Evolutionary conservation across 768 basidiomycete genomes (phyloP).

Genomic region (Crassisporium funariophilum): DNA sequence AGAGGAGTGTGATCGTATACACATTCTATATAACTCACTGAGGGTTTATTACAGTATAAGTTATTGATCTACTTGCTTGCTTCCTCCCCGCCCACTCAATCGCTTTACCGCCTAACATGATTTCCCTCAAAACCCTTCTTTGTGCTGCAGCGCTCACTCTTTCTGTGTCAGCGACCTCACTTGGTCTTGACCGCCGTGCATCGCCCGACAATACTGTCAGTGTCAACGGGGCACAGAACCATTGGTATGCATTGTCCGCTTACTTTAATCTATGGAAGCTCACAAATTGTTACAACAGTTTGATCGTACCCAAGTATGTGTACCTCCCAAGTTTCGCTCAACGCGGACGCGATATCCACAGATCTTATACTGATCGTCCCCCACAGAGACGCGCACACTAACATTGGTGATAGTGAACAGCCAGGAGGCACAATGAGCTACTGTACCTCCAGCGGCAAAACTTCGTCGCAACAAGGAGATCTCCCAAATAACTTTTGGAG

Average conservation of each 20-base stretch:
- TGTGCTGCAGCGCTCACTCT: too few species aligned
- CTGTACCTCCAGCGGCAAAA: slow-evolving; percentile 47
- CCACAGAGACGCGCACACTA: slow-evolving; percentile 45
- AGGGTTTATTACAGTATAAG: too few species aligned
- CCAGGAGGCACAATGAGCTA: slow-evolving; percentile 58
- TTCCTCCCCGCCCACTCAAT: too few species aligned
- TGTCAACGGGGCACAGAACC: too few species aligned
- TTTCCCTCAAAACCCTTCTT: not conserved
- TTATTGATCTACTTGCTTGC: too few species aligned
- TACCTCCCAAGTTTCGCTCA: not conserved
- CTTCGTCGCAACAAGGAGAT: slow-evolving; percentile 44
- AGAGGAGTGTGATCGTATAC: too few species aligned
- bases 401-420: slow-evolving; percentile 58
- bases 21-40: too few species aligned
- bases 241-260: too few species aligned
- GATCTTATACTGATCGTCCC: slow-evolving; percentile 1
- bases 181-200: too few species aligned
- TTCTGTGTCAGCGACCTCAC: too few species aligned
- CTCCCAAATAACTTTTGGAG: slow-evolving; percentile 52
- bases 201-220: too few species aligned
- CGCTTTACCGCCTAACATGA: too few species aligned
- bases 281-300: slow-evolving; percentile 30
- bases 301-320: slow-evolving; percentile 48
- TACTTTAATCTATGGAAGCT: not conserved
- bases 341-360: not conserved